Conservation (phyloP, 225 moss, liverwort and hornwort species). For the Polytrichum formosum region DNA sequence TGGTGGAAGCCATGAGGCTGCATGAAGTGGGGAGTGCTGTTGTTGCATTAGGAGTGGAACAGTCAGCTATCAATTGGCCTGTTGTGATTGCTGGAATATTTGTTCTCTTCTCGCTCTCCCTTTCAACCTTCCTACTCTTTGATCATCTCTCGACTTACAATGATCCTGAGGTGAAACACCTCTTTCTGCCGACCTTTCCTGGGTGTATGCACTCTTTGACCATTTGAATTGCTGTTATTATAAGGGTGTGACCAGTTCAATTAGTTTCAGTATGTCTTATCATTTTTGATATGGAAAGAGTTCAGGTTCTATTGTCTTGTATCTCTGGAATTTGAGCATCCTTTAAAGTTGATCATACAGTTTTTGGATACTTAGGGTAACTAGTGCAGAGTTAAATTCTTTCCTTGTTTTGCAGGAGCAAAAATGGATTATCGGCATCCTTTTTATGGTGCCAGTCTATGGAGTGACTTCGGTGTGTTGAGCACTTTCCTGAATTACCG, state of each 20-base stretch:
- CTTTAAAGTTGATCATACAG: too few species aligned
- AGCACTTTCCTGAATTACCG: neutral
- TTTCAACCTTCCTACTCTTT: slow-evolving; percentile 64
- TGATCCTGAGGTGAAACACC: slow-evolving; percentile 53
- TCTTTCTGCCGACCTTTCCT: neutral
- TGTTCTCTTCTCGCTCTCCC: slow-evolving; percentile 58
- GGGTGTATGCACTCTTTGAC: neutral
- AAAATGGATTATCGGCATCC: slow-evolving; percentile 72
- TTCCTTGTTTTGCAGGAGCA: slow-evolving; percentile 42
- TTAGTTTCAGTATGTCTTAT: too few species aligned
- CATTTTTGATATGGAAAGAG: too few species aligned
- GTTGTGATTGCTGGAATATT: slow-evolving; percentile 58
- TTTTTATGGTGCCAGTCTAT: slow-evolving; percentile 73
- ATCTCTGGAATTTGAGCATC: too few species aligned
- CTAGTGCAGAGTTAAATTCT: too few species aligned
- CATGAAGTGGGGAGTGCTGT: slow-evolving; percentile 43
- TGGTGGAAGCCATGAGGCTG: slow-evolving; percentile 36
- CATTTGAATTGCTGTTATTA: too few species aligned
- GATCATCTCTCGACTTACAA: slow-evolving; percentile 70
- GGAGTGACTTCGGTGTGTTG: slow-evolving; percentile 67
- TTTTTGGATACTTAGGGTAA: too few species aligned
- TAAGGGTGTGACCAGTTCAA: too few species aligned
- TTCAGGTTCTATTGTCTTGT: too few species aligned
- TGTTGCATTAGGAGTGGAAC: slow-evolving; percentile 27
- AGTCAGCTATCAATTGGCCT: slow-evolving; percentile 40